Evolutionary conservation across 768 basidiomycete genomes (phyloP).

Genomic region (Pleurotus tuoliensis): DNA sequence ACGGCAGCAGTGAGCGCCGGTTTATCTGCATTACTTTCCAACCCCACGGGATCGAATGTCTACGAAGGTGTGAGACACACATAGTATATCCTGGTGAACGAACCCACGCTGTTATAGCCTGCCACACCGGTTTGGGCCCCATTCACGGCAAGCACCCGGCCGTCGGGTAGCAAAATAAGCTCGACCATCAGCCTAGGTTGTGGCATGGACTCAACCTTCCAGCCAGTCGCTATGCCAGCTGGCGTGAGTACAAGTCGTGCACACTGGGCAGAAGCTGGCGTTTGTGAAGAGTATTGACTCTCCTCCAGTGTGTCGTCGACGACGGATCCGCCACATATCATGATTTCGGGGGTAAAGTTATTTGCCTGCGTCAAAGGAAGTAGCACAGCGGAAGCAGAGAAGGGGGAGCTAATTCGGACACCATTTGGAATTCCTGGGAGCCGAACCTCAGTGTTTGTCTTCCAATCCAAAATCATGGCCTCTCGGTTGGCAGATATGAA

Average conservation of each 20-base stretch:
- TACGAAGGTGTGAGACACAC: not conserved
- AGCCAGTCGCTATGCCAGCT: conserved; percentile 37
- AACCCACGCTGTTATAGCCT: conserved; percentile 27
- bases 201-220: conserved; percentile 43
- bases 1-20: conserved; percentile 28
- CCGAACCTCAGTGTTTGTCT: conserved; percentile 32
- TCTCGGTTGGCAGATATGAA: conserved; percentile 37
- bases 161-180: conserved; percentile 34
- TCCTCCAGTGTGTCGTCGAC: conserved; percentile 26
- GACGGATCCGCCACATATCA: conserved; percentile 43
- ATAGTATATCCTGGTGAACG: not conserved
- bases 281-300: conserved; percentile 29
- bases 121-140: conserved; percentile 41
- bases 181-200: conserved; percentile 35
- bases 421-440: conserved; percentile 41
- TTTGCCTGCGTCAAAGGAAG: conserved; percentile 33
- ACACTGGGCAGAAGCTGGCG: conserved; percentile 39
- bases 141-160: conserved; percentile 37
- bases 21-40: conserved; percentile 33
- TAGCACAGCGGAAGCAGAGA: conserved; percentile 32
- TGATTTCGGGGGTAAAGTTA: conserved; percentile 38
- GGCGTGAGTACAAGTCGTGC: conserved; percentile 36
- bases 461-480: conserved; percentile 38
- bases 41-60: conserved; percentile 23
- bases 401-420: conserved; percentile 38